Percentiles rank a stretch among this genome's conserved stretches.
These are phyloP conservation scores for Eimeria maxima DNA, from an alignment of 169 alveolate genomes.

Conservation along the genomic window DNA sequence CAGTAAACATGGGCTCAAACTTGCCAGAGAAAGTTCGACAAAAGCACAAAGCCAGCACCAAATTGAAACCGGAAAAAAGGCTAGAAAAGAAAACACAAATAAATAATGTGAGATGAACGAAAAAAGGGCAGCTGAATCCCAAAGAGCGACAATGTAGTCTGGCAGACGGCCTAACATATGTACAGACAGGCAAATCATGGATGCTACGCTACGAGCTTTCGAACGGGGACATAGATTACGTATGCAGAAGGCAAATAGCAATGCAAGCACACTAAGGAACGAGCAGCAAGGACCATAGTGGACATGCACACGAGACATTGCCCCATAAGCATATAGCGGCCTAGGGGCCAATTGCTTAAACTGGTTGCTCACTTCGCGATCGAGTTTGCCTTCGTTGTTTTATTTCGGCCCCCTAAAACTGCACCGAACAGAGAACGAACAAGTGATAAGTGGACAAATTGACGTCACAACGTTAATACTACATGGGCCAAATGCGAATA, in stretches of 20 bases:
- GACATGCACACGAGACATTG: not conserved
- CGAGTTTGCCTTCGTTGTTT: constrained; percentile 58
- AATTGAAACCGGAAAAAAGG: not conserved
- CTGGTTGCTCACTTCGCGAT: constrained; percentile 76
- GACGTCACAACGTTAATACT: not conserved
- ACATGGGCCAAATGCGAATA: not conserved
- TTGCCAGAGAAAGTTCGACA: not conserved
- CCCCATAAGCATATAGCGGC: not conserved
- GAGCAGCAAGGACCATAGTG: not conserved
- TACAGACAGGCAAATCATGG: not conserved
- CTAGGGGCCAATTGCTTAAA: too few relatives aligned
- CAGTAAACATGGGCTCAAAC: not conserved
- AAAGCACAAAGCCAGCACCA: not conserved
- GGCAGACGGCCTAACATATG: not conserved
- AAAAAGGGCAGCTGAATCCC: not conserved
- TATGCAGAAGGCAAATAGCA: not conserved
- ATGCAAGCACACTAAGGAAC: not conserved
- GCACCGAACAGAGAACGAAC: not conserved
- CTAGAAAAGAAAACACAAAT: not conserved
- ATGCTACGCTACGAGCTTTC: not conserved
- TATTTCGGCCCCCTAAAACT: constrained; percentile 78
- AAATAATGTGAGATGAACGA: not conserved
- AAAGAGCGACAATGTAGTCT: too few relatives aligned
- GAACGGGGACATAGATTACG: not conserved
- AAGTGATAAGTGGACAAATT: not conserved